Base-by-base conservation (phyloP, 2,329 filamentous ascomycete species). In the Penicillium glabrum region DNA sequence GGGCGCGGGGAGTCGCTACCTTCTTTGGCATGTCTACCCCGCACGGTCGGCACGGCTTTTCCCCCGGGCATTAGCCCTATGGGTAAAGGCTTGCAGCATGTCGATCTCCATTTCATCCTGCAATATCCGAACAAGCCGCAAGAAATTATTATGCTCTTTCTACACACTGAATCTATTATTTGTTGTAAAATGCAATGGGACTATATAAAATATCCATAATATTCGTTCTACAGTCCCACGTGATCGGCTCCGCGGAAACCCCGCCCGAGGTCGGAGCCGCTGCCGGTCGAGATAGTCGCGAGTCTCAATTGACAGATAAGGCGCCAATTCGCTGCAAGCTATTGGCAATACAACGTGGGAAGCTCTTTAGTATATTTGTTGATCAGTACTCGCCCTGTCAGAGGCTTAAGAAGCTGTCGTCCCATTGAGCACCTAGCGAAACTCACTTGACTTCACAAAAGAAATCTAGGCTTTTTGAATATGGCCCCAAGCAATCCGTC, bases 401-500 rank as follows among this genome's bases (percentile, higher is more conserved):
- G 9, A 16, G n/a, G 43, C 24, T 31, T 3, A 43, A 27, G 8
- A 23, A 27, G 33, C 16, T 7, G 14, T 3, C 5, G n/a, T 27
- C 21, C 24, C 13, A 21, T 35, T 43, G 48, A 39, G 47, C 24
- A 45, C 3, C 26, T 33, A 16, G n/a, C 13, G 19, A 43, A 27
- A 51, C 49, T 41, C 19, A 23, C 10, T 19, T 39, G n/a, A n/a
- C 8, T 19, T 3, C 23, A 10, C 13, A 37, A 24, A 35, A 23
- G 31, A 51, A 6, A 19, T 13, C 24, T 29, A 13, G 16, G 5
- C 26, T 29, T 16, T 26, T 5, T 23, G 8, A 45, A 53, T 3
- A 66, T 66, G 64, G 26, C 58, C 37, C n/a, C 58, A 44, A 58
- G 3, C 27, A 19, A 75, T 62, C 51, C 55, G 37, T 67, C 65